Percentiles rank a stretch among this genome's conserved stretches.
These are phyloP conservation scores for Passiflora organensis DNA, from an alignment of 345 rosid species.

Conservation along the genomic window DNA sequence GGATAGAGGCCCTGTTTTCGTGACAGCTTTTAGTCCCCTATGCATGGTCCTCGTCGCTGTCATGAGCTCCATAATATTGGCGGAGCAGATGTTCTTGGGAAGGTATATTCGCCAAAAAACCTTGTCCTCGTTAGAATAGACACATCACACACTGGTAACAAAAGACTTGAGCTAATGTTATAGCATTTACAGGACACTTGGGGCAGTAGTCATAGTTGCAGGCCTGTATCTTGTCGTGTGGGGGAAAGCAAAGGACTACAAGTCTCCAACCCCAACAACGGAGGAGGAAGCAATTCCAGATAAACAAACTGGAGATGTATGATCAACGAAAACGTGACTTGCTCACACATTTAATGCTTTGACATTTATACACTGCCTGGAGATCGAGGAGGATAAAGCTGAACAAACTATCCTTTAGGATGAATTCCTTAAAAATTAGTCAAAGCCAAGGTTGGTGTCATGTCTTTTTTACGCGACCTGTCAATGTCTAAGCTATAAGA, in stretches of 20 bases:
- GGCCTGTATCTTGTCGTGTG: slow-evolving; percentile 80
- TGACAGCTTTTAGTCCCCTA: slow-evolving; percentile 73
- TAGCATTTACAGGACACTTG: slow-evolving; percentile 61
- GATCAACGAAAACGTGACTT: too few species aligned
- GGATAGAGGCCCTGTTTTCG: slow-evolving; percentile 86
- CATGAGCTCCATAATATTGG: slow-evolving; percentile 64
- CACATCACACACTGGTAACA: not conserved
- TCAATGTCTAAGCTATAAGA: too few species aligned
- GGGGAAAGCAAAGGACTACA: slow-evolving; percentile 75
- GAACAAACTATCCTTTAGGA: too few species aligned
- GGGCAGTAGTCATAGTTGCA: slow-evolving; percentile 64
- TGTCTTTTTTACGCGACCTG: too few species aligned
- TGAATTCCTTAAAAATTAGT: too few species aligned
- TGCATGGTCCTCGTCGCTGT: slow-evolving; percentile 83
- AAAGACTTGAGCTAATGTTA: not conserved
- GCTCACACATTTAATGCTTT: too few species aligned
- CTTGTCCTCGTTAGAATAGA: not conserved
- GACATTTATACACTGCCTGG: too few species aligned
- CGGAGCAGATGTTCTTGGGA: slow-evolving; percentile 77
- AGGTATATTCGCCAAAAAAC: slow-evolving; percentile 44
- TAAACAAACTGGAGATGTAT: slow-evolving; percentile 15
- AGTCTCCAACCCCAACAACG: slow-evolving; percentile 10
- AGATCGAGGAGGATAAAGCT: too few species aligned
- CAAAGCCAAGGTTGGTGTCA: too few species aligned
- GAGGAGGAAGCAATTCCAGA: slow-evolving; percentile 24